Conservation (phyloP, 176 grass and related monocot genomes). For the Puya raimondii region DNA sequence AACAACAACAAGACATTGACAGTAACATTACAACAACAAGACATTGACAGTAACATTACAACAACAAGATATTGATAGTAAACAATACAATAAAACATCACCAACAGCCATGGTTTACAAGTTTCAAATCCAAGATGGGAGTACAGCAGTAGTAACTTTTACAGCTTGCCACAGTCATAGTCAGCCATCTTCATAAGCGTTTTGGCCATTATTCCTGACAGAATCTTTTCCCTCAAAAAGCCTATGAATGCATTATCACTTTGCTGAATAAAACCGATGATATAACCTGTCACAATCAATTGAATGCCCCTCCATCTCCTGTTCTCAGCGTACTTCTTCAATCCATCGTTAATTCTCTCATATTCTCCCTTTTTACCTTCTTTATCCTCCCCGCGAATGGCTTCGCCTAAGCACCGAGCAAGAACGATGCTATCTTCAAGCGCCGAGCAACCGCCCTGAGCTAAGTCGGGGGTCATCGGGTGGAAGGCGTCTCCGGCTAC, state of each 20-base stretch:
- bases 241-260: constrained; percentile 12
- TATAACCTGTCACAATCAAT: constrained; percentile 24
- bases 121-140: too few relatives aligned
- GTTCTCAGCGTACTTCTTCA: constrained; percentile 33
- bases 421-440: constrained; percentile 59
- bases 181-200: constrained; percentile 16
- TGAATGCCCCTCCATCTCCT: constrained; percentile 56
- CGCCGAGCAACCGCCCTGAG: constrained; percentile 56
- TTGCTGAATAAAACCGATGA: constrained; percentile 42
- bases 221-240: constrained; percentile 40
- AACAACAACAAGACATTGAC: too few relatives aligned
- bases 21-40: too few relatives aligned
- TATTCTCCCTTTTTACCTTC: background rate
- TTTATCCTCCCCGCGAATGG: background rate
- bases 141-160: background rate
- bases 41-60: too few relatives aligned
- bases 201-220: constrained; percentile 19
- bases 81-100: too few relatives aligned
- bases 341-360: constrained; percentile 18
- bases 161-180: constrained; percentile 43
- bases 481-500: constrained; percentile 77
- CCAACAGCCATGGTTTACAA: too few relatives aligned
- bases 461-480: constrained; percentile 81
- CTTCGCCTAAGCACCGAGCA: constrained; percentile 41
- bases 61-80: too few relatives aligned